Evolutionary conservation across 2,329 filamentous ascomycete genomes (phyloP).

Genomic region (Fusarium sp.): DNA sequence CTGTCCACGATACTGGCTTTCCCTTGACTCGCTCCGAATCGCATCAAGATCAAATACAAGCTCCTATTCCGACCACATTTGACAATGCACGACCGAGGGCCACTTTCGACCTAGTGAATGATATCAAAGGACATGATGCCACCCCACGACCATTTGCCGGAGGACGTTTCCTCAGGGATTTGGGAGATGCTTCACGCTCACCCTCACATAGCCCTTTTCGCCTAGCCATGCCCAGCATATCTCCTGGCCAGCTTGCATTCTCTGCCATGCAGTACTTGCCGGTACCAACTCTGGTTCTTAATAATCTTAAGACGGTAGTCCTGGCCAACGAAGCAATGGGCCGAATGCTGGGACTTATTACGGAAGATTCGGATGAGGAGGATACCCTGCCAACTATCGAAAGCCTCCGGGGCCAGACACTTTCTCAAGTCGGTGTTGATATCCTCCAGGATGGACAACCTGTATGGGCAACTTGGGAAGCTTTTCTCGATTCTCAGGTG

Average conservation of each 20-base stretch:
- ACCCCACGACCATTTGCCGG: constrained; percentile 45
- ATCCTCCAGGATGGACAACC: constrained; percentile 76
- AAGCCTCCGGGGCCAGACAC: constrained; percentile 71
- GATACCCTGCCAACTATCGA: constrained; percentile 65
- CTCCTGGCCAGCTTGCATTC: constrained; percentile 69
- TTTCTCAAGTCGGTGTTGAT: constrained; percentile 79
- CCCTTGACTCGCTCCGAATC: constrained; percentile 30
- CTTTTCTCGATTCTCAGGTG: constrained; percentile 67
- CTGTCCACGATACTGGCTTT: constrained; percentile 41
- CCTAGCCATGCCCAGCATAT: constrained; percentile 61
- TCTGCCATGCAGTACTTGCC: constrained; percentile 80
- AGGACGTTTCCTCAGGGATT: constrained; percentile 54
- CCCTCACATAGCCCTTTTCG: constrained; percentile 55
- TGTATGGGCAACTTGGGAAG: constrained; percentile 70
- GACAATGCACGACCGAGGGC: constrained; percentile 37
- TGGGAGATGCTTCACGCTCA: constrained; percentile 48
- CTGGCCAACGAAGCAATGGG: constrained; percentile 83
- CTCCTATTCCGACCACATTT: constrained; percentile 23
- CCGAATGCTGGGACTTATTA: constrained; percentile 71
- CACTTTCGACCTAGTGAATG: constrained; percentile 31
- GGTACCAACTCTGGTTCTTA: constrained; percentile 77
- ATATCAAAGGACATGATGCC: constrained; percentile 38
- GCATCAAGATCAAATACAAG: constrained; percentile 32
- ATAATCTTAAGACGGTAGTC: constrained; percentile 75
- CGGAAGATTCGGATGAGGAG: constrained; percentile 55